These are phyloP conservation scores for Syzygium syzygioides DNA, from an alignment of 441 rosid species.

Conservation along the genomic window DNA sequence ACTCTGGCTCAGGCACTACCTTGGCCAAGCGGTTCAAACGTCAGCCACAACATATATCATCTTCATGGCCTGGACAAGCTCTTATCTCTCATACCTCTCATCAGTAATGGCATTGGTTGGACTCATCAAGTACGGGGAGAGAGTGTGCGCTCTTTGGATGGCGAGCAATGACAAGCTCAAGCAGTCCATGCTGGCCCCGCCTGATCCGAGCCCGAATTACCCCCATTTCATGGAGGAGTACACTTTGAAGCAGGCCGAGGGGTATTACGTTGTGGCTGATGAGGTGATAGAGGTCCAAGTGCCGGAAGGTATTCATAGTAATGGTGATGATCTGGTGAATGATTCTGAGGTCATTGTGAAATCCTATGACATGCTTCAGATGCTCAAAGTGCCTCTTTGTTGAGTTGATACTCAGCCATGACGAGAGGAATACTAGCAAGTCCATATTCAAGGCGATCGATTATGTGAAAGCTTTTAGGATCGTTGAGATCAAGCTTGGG, in stretches of 20 bases:
- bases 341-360: not conserved
- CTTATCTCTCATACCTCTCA: not conserved
- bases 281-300: not conserved
- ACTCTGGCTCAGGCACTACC: conserved; percentile 8
- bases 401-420: not conserved
- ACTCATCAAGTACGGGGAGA: not conserved
- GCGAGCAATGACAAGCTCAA: not conserved
- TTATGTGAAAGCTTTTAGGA: not conserved
- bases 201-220: not conserved
- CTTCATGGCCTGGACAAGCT: not conserved
- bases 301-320: not conserved
- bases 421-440: not conserved
- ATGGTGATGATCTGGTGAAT: rapidly evolving
- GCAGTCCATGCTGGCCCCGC: not conserved
- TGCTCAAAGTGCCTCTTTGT: not conserved
- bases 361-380: not conserved
- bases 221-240: conserved; percentile 1
- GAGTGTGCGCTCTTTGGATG: not conserved
- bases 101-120: not conserved
- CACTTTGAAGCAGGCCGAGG: not conserved
- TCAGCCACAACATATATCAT: not conserved
- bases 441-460: not conserved
- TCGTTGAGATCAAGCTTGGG: conserved; percentile 27
- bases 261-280: not conserved
- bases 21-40: not conserved